phyloP scores from a whole-genome alignment of 2,329 filamentous ascomycete species.

The Xylariaceae sp. region DNA sequence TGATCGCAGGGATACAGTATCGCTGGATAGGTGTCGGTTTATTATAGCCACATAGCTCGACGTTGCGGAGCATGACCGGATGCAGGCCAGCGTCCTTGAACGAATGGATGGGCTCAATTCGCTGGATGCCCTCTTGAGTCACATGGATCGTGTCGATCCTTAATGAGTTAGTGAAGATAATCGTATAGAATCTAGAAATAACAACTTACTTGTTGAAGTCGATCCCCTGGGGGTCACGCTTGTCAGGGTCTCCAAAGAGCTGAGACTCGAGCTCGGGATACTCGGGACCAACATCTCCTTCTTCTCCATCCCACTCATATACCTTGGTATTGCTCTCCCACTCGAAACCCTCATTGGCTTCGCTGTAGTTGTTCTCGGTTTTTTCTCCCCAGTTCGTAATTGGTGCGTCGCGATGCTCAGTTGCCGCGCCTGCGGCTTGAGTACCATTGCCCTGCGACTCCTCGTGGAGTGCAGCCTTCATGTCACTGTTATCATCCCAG shows the following conservation, averaged over 20 bases:
- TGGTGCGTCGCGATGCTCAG: slow-evolving; percentile 23
- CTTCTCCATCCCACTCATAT: slow-evolving; percentile 87
- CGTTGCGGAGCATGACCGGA: slow-evolving; percentile 80
- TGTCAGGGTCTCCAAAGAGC: slow-evolving; percentile 70
- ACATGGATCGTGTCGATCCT: slow-evolving; percentile 64
- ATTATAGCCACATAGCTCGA: slow-evolving; percentile 73
- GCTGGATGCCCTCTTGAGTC: slow-evolving; percentile 61
- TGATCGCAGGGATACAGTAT: slow-evolving; percentile 81
- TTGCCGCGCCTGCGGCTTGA: slow-evolving; percentile 9
- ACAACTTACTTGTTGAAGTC: slow-evolving; percentile 49
- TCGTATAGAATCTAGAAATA: neutral
- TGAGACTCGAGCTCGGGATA: slow-evolving; percentile 73
- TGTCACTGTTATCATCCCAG: slow-evolving; percentile 32
- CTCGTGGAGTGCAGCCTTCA: slow-evolving; percentile 45
- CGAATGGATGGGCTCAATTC: slow-evolving; percentile 56
- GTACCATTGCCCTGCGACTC: slow-evolving; percentile 12
- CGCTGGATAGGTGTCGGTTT: slow-evolving; percentile 86
- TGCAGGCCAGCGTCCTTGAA: slow-evolving; percentile 86
- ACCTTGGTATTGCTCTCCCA: slow-evolving; percentile 65
- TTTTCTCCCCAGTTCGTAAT: slow-evolving; percentile 54
- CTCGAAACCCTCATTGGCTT: slow-evolving; percentile 38
- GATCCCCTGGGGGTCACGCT: slow-evolving; percentile 60
- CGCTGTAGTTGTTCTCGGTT: slow-evolving; percentile 57
- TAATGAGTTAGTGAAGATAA: slow-evolving; percentile 13
- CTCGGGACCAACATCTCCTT: slow-evolving; percentile 81